Evolutionary conservation across 352 stramenopile genomes (phyloP).

Genomic region (Peronospora farinosa): DNA sequence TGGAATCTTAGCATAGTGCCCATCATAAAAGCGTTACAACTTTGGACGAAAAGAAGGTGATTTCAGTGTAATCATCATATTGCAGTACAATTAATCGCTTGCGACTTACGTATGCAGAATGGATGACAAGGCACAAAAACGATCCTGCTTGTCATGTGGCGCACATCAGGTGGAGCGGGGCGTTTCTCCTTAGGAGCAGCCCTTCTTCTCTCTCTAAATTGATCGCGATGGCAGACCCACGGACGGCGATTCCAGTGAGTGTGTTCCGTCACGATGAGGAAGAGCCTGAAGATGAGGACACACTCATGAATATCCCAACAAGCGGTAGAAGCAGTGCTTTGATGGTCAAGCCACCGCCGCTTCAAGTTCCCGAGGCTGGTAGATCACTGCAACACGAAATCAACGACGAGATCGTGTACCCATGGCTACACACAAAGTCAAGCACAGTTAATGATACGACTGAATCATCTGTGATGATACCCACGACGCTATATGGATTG

Average conservation of each 20-base stretch:
- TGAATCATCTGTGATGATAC: constrained; percentile 17
- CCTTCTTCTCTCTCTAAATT: not conserved
- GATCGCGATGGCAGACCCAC: constrained; percentile 18
- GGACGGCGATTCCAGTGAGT: constrained; percentile 12
- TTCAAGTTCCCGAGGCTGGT: constrained; percentile 15
- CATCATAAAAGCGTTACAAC: too few relatives aligned
- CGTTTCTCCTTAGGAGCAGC: constrained; percentile 10
- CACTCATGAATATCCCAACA: constrained; percentile 3
- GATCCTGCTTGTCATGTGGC: constrained; percentile 18
- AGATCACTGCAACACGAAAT: constrained; percentile 9
- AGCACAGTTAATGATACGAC: constrained; percentile 14
- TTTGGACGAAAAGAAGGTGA: too few relatives aligned
- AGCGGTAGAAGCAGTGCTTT: constrained; percentile 15
- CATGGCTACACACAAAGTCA: constrained; percentile 17
- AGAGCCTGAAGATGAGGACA: constrained; percentile 35
- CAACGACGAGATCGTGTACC: constrained; percentile 25
- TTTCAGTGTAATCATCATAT: not conserved
- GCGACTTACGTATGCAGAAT: too few relatives aligned
- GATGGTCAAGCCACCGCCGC: constrained; percentile 25
- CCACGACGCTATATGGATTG: too few relatives aligned
- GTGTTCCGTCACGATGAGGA: constrained; percentile 16
- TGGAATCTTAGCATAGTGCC: too few relatives aligned
- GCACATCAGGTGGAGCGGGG: constrained; percentile 14
- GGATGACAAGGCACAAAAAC: constrained; percentile 12
- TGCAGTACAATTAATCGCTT: not conserved